phyloP scores from a whole-genome alignment of 441 rosid genomes.

The Populus trichocarpa region DNA sequence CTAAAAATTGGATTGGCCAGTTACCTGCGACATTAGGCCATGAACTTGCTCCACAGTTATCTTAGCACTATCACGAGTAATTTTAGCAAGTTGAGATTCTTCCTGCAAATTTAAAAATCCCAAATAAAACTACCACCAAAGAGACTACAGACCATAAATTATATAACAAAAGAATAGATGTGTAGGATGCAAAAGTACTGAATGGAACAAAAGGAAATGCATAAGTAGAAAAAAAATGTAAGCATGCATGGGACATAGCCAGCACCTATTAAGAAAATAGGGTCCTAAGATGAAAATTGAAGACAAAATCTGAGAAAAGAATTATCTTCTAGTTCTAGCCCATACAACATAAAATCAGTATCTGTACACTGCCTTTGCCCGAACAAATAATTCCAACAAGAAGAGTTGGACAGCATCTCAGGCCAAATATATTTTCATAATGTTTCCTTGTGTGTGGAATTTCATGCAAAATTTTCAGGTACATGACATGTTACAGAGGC shows the following conservation, averaged over 20 bases:
- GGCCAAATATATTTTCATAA: not conserved
- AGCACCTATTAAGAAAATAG: not conserved
- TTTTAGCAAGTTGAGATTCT: constrained; percentile 90
- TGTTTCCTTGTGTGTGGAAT: not conserved
- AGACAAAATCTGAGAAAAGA: not conserved
- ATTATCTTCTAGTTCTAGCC: not conserved
- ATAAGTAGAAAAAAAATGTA: not conserved
- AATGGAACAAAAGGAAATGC: not conserved
- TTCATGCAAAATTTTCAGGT: not conserved
- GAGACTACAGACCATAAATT: not conserved
- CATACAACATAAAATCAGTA: not conserved
- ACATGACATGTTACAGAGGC: not conserved
- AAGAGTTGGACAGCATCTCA: not conserved
- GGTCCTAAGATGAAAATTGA: not conserved
- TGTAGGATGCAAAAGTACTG: not conserved
- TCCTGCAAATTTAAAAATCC: constrained; percentile 51
- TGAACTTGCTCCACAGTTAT: constrained; percentile 96
- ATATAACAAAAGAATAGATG: not conserved
- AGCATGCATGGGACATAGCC: not conserved
- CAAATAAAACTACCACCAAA: not conserved
- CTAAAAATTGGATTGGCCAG: not conserved
- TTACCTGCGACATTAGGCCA: constrained; percentile 98
- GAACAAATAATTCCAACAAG: not conserved
- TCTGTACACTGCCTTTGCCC: not conserved
- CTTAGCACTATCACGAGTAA: constrained; percentile 92